These are phyloP conservation scores for Hypoxylon trugodes DNA, from an alignment of 495 filamentous ascomycete species.

Conservation along the genomic window DNA sequence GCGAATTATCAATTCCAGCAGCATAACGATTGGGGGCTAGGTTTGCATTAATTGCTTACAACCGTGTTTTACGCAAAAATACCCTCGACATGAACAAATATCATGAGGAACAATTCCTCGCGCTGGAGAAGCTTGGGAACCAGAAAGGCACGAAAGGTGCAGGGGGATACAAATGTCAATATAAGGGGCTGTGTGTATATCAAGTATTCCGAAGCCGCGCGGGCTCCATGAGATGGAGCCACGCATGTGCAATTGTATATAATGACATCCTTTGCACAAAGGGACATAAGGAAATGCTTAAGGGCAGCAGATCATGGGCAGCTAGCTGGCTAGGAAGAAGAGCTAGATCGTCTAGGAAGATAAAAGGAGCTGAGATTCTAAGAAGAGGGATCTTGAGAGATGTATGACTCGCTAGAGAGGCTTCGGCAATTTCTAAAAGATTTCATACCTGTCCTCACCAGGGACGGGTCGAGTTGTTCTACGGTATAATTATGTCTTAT, in stretches of 20 bases:
- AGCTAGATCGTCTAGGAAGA: not conserved
- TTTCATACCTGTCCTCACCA: not conserved
- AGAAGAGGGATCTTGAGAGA: not conserved
- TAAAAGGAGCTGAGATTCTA: not conserved
- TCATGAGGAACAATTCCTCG: slow-evolving; percentile 1
- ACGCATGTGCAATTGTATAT: slow-evolving; percentile 33
- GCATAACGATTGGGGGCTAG: slow-evolving; percentile 20
- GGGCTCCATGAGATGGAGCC: slow-evolving; percentile 1
- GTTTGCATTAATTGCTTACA: slow-evolving; percentile 23
- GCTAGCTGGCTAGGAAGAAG: slow-evolving; percentile 1
- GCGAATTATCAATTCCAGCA: slow-evolving; percentile 18
- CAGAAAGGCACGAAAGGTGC: slow-evolving; percentile 8
- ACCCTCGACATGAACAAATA: slow-evolving; percentile 16
- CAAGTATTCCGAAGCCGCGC: slow-evolving; percentile 2
- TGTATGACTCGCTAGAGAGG: slow-evolving; percentile 7
- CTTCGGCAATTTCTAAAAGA: slow-evolving; percentile 4
- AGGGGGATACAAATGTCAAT: slow-evolving; percentile 15
- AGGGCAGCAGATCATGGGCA: not conserved
- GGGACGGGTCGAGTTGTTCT: slow-evolving; percentile 1
- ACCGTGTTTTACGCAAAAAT: slow-evolving; percentile 27
- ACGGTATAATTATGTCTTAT: not conserved
- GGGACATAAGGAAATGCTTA: not conserved
- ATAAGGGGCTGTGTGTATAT: slow-evolving; percentile 22
- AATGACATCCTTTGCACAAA: slow-evolving; percentile 8
- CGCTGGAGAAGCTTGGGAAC: slow-evolving; percentile 8